Evolutionary conservation across 257 asterid species (phyloP).

Genomic region (Ocimum tenuiflorum): DNA sequence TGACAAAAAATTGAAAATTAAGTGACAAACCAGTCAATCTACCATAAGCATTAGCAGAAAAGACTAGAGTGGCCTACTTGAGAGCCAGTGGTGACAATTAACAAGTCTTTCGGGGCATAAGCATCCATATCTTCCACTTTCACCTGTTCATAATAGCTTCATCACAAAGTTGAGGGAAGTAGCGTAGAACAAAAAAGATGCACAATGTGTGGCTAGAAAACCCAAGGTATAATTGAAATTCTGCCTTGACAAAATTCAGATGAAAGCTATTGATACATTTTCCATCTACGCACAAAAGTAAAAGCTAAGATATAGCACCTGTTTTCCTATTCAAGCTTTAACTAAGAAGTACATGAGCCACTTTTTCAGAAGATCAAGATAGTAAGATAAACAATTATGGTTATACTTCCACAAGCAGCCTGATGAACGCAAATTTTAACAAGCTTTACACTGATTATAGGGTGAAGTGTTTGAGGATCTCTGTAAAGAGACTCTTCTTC

Average conservation of each 20-base stretch:
- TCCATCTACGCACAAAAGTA: background rate
- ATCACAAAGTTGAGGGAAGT: slow-evolving; percentile 22
- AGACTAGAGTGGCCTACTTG: slow-evolving; percentile 58
- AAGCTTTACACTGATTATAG: background rate
- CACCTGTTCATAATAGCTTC: slow-evolving; percentile 42
- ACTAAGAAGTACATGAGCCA: background rate
- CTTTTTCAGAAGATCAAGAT: background rate
- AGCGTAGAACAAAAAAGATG: slow-evolving; percentile 1
- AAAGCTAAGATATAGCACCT: background rate
- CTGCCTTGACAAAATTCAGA: background rate
- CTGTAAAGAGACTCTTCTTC: background rate
- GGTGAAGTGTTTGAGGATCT: background rate
- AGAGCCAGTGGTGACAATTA: slow-evolving; percentile 97
- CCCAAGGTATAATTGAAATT: background rate
- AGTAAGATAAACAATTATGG: background rate
- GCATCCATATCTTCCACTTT: slow-evolving; percentile 95
- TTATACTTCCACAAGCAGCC: background rate
- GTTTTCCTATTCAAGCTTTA: background rate
- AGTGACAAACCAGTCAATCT: slow-evolving; percentile 21
- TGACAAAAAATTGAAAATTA: slow-evolving; percentile 39
- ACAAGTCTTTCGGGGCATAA: slow-evolving; percentile 92
- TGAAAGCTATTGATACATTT: background rate
- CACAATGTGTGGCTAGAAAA: slow-evolving; percentile 2
- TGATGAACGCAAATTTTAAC: background rate
- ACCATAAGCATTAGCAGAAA: slow-evolving; percentile 17